phyloP scores from a whole-genome alignment of 768 basidiomycete species.

The Coprinopsis sp. region DNA sequence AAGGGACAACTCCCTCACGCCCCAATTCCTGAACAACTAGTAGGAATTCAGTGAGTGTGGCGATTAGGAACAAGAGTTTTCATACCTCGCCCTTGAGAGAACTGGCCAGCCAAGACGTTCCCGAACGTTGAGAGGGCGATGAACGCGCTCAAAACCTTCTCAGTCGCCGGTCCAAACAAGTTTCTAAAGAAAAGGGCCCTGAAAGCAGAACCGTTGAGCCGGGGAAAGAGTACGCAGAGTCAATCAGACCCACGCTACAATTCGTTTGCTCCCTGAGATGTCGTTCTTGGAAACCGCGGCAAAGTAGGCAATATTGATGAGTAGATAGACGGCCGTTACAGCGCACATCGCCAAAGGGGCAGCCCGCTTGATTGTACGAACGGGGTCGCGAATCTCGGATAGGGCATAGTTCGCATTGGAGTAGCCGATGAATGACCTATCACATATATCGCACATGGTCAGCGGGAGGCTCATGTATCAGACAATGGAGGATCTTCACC shows the following conservation, averaged over 20 bases:
- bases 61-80: not conserved
- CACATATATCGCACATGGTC: not conserved
- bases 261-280: constrained; percentile 57
- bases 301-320: constrained; percentile 71
- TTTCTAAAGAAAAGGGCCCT: constrained; percentile 74
- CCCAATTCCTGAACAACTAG: constrained; percentile 76
- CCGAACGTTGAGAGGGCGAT: constrained; percentile 64
- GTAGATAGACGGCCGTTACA: constrained; percentile 57
- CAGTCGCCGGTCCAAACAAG: constrained; percentile 58
- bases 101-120: constrained; percentile 59
- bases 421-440: constrained; percentile 70
- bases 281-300: constrained; percentile 67
- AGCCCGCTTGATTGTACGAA: constrained; percentile 66
- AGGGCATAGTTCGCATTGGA: constrained; percentile 72
- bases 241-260: constrained; percentile 57
- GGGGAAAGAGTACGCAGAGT: not conserved
- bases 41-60: too few species aligned
- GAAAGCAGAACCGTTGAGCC: not conserved
- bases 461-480: not conserved
- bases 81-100: constrained; percentile 61
- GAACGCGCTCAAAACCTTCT: constrained; percentile 55
- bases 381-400: constrained; percentile 65
- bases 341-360: constrained; percentile 60
- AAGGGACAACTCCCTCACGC: constrained; percentile 65
- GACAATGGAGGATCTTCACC: constrained; percentile 35